These are phyloP conservation scores for Zygnema cylindricum DNA, from an alignment of 139 green algal species.

Conservation along the genomic window DNA sequence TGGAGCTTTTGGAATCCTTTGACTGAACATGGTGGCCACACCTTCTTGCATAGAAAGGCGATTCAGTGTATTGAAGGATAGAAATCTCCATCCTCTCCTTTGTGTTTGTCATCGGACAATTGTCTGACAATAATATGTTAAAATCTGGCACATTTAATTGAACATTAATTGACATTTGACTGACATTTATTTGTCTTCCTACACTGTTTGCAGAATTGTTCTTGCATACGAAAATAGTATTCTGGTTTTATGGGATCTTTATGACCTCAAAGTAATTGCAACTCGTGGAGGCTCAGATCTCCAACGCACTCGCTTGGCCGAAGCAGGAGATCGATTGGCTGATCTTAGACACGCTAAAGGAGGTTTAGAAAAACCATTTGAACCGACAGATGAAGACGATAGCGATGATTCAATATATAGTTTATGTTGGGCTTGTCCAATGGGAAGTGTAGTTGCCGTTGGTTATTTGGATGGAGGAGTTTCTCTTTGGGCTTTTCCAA, in stretches of 20 bases:
- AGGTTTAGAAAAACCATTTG: not conserved
- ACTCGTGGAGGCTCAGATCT: conserved; percentile 21
- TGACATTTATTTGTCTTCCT: not conserved
- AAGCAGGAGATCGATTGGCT: not conserved
- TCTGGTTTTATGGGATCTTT: conserved; percentile 41
- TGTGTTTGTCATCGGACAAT: too few species aligned
- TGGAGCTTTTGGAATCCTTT: too few species aligned
- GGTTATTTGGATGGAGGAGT: conserved; percentile 49
- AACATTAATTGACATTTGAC: too few species aligned
- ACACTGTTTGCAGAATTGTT: conserved; percentile 6
- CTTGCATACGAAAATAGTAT: conserved; percentile 36
- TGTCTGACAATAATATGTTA: too few species aligned
- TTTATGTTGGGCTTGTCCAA: conserved; percentile 31
- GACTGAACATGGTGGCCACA: too few species aligned
- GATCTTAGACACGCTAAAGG: not conserved
- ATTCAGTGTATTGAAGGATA: too few species aligned
- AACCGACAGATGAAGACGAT: not conserved
- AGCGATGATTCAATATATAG: conserved; percentile 32
- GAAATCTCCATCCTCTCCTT: too few species aligned
- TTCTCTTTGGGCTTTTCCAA: conserved; percentile 23
- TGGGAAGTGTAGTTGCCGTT: conserved; percentile 18
- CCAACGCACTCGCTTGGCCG: conserved; percentile 10
- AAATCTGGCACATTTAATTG: too few species aligned
- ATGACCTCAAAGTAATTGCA: conserved; percentile 18
- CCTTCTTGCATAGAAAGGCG: too few species aligned